Conservation (phyloP, 495 filamentous ascomycete species). For the Sordaria brevicollis region DNA sequence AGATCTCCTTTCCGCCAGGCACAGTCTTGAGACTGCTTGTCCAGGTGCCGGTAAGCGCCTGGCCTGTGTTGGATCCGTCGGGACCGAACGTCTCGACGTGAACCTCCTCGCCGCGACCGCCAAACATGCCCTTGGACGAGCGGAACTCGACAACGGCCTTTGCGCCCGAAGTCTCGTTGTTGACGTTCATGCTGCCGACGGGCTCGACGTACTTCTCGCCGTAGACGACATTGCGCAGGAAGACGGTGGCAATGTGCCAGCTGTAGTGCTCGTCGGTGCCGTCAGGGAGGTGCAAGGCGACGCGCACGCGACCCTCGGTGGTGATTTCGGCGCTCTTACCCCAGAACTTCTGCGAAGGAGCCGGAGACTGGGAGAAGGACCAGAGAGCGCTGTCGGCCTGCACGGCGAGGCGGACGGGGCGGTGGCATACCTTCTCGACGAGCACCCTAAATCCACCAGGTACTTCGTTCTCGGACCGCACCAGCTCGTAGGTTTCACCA, state of each 20-base stretch:
- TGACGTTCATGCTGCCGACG: constrained; percentile 72
- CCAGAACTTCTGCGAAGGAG: constrained; percentile 95
- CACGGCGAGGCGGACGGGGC: constrained; percentile 83
- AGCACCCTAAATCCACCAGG: constrained; percentile 76
- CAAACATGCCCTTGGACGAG: constrained; percentile 79
- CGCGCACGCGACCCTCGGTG: constrained; percentile 75
- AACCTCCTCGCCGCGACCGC: constrained; percentile 86
- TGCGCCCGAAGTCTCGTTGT: constrained; percentile 69
- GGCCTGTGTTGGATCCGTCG: constrained; percentile 47
- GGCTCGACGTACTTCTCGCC: constrained; percentile 98
- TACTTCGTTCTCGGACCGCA: constrained; percentile 64
- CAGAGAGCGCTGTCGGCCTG: constrained; percentile 79
- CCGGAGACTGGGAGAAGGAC: constrained; percentile 77
- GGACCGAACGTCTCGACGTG: constrained; percentile 57
- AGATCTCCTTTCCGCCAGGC: constrained; percentile 57
- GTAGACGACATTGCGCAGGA: constrained; percentile 91
- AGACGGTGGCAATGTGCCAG: constrained; percentile 76
- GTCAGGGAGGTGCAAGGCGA: constrained; percentile 53
- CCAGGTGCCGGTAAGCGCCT: constrained; percentile 74
- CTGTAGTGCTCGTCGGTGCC: constrained; percentile 65
- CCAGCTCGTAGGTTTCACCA: constrained; percentile 89
- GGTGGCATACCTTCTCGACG: constrained; percentile 86
- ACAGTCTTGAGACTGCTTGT: constrained; percentile 56
- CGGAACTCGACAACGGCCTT: constrained; percentile 81
- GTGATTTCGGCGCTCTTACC: constrained; percentile 89